phyloP scores from a whole-genome alignment of 1,139 yeast genomes.

The Petasospora fabianii region DNA sequence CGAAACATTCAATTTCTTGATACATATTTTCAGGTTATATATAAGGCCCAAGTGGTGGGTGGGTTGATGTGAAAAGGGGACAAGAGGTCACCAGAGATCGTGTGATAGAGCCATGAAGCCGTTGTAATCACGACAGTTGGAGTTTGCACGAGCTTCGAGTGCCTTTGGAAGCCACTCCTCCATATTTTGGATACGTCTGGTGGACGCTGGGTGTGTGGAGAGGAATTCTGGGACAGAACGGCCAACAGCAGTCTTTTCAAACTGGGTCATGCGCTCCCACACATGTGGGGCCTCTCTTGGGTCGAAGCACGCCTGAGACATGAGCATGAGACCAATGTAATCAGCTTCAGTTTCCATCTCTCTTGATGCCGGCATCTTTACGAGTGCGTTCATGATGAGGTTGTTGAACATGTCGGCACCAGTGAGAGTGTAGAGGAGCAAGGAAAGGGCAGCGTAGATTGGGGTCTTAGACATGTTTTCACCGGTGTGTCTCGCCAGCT shows the following conservation, averaged over 20 bases:
- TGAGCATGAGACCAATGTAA: constrained; percentile 84
- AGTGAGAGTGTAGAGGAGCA: constrained; percentile 46
- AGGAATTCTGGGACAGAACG: constrained; percentile 47
- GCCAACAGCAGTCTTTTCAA: constrained; percentile 39
- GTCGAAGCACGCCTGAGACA: constrained; percentile 86
- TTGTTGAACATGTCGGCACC: constrained; percentile 53
- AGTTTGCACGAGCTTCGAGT: constrained; percentile 11
- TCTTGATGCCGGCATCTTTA: constrained; percentile 82
- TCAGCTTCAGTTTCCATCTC: constrained; percentile 97
- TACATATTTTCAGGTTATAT: background rate
- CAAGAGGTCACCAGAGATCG: constrained; percentile 7
- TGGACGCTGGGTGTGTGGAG: constrained; percentile 89
- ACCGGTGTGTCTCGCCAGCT: constrained; percentile 85
- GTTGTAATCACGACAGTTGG: constrained; percentile 15
- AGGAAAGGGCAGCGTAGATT: constrained; percentile 46
- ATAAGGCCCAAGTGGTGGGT: too few species aligned
- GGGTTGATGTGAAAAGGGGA: too few species aligned
- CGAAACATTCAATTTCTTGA: too few species aligned
- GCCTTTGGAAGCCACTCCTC: constrained; percentile 72
- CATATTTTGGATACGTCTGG: constrained; percentile 66
- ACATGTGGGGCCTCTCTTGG: constrained; percentile 68
- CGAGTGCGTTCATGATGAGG: constrained; percentile 52
- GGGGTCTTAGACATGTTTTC: constrained; percentile 75
- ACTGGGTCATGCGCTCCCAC: constrained; percentile 78
- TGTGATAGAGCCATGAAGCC: constrained; percentile 11